Percentiles rank a stretch among this genome's conserved stretches.
Conservation (phyloP, 1,284 basidiomycete species). For the Xanthoconium separans region DNA sequence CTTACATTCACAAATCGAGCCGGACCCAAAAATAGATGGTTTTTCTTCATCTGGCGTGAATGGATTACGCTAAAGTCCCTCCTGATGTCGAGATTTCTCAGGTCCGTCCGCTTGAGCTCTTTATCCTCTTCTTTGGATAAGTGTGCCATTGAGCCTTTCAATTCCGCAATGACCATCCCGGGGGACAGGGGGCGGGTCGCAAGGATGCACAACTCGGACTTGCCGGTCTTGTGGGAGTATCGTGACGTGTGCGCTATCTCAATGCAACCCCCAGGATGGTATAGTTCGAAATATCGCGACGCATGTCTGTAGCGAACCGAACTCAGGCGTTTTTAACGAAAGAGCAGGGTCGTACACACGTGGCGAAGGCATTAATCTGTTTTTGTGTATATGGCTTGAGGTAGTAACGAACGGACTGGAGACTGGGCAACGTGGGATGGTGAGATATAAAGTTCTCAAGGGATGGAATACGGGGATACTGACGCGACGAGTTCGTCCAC, state of each 20-base stretch:
- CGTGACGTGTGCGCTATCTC: conserved; percentile 86
- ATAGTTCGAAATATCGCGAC: conserved; percentile 82
- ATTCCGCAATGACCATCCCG: conserved; percentile 73
- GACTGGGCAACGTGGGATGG: conserved; percentile 40
- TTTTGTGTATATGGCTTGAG: conserved; percentile 69
- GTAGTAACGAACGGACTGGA: conserved; percentile 71
- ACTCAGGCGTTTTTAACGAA: conserved; percentile 26
- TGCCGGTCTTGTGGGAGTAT: conserved; percentile 81
- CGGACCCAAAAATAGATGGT: conserved; percentile 88
- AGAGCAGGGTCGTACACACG: conserved; percentile 53
- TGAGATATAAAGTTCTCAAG: conserved; percentile 17
- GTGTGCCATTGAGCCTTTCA: conserved; percentile 87
- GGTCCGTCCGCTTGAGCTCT: conserved; percentile 74
- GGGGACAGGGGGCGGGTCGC: conserved; percentile 73
- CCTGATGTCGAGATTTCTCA: conserved; percentile 68
- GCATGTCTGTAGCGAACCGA: conserved; percentile 60
- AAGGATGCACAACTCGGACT: conserved; percentile 87
- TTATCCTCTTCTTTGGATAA: conserved; percentile 79
- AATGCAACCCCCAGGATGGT: conserved; percentile 76
- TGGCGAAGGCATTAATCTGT: conserved; percentile 85
- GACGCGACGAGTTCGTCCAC: conserved; percentile 74
- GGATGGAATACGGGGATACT: conserved; percentile 33
- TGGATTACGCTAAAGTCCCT: conserved; percentile 92
- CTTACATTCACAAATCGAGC: conserved; percentile 93
- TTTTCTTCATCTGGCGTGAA: conserved; percentile 87